Conservation (phyloP, 2,329 filamentous ascomycete genomes). For the Nemania diffusa region DNA sequence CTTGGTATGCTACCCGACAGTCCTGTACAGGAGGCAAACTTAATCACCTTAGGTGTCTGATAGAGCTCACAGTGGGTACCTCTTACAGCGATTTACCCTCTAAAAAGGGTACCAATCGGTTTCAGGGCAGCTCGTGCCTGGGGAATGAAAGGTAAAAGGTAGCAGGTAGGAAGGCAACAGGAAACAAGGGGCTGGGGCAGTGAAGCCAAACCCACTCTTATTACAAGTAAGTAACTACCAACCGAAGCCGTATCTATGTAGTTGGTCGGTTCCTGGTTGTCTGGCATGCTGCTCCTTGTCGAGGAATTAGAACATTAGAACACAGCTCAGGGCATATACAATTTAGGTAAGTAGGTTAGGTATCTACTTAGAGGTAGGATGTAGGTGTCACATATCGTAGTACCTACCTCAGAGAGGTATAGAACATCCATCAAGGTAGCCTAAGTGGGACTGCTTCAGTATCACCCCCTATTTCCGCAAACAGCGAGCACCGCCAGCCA, state of each 20-base stretch:
- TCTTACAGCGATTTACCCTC: not conserved
- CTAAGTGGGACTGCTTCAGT: conserved; percentile 7
- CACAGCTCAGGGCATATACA: no score
- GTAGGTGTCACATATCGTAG: no score
- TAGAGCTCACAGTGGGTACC: conserved; percentile 16
- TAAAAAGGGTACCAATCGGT: not conserved
- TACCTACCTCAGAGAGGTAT: not conserved
- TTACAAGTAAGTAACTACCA: no score
- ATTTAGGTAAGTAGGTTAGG: no score
- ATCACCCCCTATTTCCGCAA: conserved; percentile 23
- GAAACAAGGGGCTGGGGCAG: conserved; percentile 5
- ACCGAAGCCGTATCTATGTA: not conserved
- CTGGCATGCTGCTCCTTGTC: not conserved
- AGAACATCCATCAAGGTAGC: not conserved
- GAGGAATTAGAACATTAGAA: not conserved
- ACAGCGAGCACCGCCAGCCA: conserved; percentile 23
- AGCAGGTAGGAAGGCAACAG: no score
- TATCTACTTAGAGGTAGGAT: no score
- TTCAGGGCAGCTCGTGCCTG: conserved; percentile 18
- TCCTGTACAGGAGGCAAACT: not conserved
- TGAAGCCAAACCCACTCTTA: not conserved
- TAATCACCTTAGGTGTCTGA: not conserved
- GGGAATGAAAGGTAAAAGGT: conserved; percentile 6
- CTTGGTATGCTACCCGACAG: not conserved
- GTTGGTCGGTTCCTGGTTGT: not conserved